Conservation (phyloP, 805 yeast genomes). For the Maudiozyma bulderi region DNA sequence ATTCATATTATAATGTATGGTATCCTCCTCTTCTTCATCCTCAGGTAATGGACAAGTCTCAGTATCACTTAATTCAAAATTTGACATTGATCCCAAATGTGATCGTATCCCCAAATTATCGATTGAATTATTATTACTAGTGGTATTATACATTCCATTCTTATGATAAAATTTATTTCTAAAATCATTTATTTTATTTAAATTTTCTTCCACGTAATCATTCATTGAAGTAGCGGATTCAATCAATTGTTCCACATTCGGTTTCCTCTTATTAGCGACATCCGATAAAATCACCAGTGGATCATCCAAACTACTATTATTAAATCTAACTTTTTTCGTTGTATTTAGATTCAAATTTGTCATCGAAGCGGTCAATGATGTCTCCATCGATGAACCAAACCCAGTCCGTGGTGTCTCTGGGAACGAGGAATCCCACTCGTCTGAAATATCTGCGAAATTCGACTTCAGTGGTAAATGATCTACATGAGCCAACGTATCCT, state of each 20-base stretch:
- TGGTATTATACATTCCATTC: background rate
- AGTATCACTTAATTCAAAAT: constrained; percentile 23
- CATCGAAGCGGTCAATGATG: background rate
- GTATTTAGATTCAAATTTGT: background rate
- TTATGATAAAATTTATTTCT: constrained; percentile 10
- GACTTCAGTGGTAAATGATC: constrained; percentile 8
- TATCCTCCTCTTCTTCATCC: background rate
- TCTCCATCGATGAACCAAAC: background rate
- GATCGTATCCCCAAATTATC: background rate
- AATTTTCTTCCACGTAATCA: constrained; percentile 17
- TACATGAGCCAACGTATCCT: background rate
- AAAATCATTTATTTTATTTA: constrained; percentile 19
- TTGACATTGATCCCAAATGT: constrained; percentile 18
- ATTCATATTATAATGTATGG: background rate
- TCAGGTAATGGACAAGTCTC: background rate
- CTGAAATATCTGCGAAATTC: constrained; percentile 6
- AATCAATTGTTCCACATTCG: constrained; percentile 21
- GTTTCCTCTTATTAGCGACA: background rate
- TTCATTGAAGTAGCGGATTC: constrained; percentile 23
- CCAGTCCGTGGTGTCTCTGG: constrained; percentile 3
- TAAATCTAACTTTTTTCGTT: constrained; percentile 6
- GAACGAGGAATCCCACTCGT: constrained; percentile 10
- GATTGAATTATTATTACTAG: too few relatives aligned
- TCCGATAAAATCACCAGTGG: background rate
- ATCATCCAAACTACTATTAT: background rate